Evolutionary conservation across 2,329 filamentous ascomycete genomes (phyloP).

Genomic region (Sarocladiaceae sp.): DNA sequence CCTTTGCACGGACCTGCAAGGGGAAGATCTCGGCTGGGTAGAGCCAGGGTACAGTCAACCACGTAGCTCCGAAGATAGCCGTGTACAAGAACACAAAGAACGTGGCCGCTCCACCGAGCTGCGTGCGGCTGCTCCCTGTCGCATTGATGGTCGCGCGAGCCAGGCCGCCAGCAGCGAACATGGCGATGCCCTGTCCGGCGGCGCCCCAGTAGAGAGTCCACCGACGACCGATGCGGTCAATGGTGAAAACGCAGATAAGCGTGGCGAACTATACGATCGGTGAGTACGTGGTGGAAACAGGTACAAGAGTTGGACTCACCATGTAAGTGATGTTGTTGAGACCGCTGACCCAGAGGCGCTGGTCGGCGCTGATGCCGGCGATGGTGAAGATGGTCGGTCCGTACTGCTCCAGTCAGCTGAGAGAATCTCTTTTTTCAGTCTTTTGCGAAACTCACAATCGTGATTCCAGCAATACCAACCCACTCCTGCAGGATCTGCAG

Average conservation of each 20-base stretch:
- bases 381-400: slow-evolving; percentile 56
- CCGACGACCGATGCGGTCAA: slow-evolving; percentile 62
- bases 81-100: slow-evolving; percentile 54
- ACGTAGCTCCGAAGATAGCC: slow-evolving; percentile 34
- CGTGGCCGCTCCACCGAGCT: slow-evolving; percentile 56
- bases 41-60: slow-evolving; percentile 51
- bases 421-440: not conserved
- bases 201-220: slow-evolving; percentile 67
- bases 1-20: slow-evolving; percentile 62
- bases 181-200: slow-evolving; percentile 55
- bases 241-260: slow-evolving; percentile 61
- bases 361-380: slow-evolving; percentile 55
- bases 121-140: slow-evolving; percentile 31
- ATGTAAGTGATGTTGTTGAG: slow-evolving; percentile 45
- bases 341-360: slow-evolving; percentile 59
- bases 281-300: not conserved
- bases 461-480: slow-evolving; percentile 64
- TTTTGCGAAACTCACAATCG: slow-evolving; percentile 30
- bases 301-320: slow-evolving; percentile 15
- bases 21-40: slow-evolving; percentile 72
- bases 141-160: slow-evolving; percentile 44
- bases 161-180: slow-evolving; percentile 62
- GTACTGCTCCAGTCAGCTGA: too few relatives aligned
- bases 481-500: slow-evolving; percentile 66
- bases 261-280: slow-evolving; percentile 42